Evolutionary conservation across 345 rosid species (phyloP).

Genomic region (Chamaenerion angustifolium): DNA sequence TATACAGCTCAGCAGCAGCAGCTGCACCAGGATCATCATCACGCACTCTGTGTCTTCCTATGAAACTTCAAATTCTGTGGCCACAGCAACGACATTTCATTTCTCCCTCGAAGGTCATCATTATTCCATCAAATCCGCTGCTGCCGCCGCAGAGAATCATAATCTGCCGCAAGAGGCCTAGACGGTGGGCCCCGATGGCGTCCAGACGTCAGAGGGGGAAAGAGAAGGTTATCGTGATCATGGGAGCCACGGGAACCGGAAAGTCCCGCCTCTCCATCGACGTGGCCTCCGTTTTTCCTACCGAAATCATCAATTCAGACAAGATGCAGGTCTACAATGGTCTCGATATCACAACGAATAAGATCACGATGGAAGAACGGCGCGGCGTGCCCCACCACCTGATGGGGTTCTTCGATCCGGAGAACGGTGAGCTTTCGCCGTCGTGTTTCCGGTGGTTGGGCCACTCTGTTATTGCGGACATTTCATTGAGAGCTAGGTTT

Average conservation of each 20-base stretch:
- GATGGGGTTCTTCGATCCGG: slow-evolving; percentile 38
- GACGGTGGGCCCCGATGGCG: slow-evolving; percentile 8
- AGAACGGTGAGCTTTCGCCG: slow-evolving; percentile 37
- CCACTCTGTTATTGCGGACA: slow-evolving; percentile 21
- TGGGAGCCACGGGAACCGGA: slow-evolving; percentile 91
- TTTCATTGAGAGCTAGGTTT: slow-evolving; percentile 25
- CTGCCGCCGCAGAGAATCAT: too few species aligned
- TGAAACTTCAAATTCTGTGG: too few species aligned
- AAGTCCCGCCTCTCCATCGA: slow-evolving; percentile 74
- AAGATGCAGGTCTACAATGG: slow-evolving; percentile 77
- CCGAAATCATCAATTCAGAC: slow-evolving; percentile 76
- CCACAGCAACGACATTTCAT: too few species aligned
- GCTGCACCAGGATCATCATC: too few species aligned
- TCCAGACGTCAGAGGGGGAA: slow-evolving; percentile 10
- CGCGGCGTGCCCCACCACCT: slow-evolving; percentile 64
- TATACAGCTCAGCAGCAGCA: too few species aligned
- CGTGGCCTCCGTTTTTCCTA: slow-evolving; percentile 34
- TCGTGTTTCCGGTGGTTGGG: slow-evolving; percentile 43
- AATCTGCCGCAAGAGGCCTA: too few species aligned
- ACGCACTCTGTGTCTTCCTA: too few species aligned
- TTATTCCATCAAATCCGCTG: too few species aligned
- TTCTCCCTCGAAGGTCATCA: too few species aligned
- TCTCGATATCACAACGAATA: slow-evolving; percentile 78
- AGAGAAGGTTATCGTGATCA: slow-evolving; percentile 54
- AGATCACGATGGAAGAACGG: slow-evolving; percentile 43